Conservation (phyloP, 352 stramenopile genomes). For the Pythium sukuiense region DNA sequence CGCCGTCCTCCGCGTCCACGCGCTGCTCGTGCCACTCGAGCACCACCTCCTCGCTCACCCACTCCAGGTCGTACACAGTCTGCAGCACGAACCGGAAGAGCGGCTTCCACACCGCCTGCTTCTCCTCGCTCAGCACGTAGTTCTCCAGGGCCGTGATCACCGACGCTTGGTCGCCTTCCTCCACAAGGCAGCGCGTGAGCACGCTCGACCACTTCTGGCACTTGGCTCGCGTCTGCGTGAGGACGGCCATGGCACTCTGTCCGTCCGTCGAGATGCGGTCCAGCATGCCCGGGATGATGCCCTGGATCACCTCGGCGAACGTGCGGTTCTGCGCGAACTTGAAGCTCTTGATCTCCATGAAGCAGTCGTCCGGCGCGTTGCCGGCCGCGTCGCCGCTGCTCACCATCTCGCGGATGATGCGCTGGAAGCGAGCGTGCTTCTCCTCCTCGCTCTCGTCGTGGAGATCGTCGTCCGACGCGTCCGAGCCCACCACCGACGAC, state of each 20-base stretch:
- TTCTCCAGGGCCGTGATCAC: slow-evolving; percentile 60
- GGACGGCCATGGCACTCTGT: slow-evolving; percentile 60
- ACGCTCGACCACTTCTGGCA: slow-evolving; percentile 91
- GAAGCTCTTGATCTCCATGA: slow-evolving; percentile 94
- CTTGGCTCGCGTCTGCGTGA: slow-evolving; percentile 80
- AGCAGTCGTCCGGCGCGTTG: slow-evolving; percentile 88
- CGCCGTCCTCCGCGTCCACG: slow-evolving; percentile 17
- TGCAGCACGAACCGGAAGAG: slow-evolving; percentile 94
- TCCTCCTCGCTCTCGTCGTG: slow-evolving; percentile 44
- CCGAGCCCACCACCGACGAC: slow-evolving; percentile 35
- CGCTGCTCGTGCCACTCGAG: slow-evolving; percentile 80
- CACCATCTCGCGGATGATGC: slow-evolving; percentile 84
- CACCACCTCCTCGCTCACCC: slow-evolving; percentile 92
- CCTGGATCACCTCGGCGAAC: slow-evolving; percentile 77
- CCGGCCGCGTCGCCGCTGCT: slow-evolving; percentile 68
- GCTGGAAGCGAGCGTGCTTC: slow-evolving; percentile 56
- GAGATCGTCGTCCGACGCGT: slow-evolving; percentile 42
- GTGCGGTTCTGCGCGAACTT: slow-evolving; percentile 92
- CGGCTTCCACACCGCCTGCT: slow-evolving; percentile 45
- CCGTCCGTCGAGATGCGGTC: slow-evolving; percentile 59
- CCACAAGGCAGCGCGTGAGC: slow-evolving; percentile 89
- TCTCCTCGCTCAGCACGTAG: slow-evolving; percentile 49
- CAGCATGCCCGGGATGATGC: slow-evolving; percentile 71
- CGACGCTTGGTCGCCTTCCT: slow-evolving; percentile 65
- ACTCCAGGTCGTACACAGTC: slow-evolving; percentile 92